Percentiles rank a stretch among this genome's conserved stretches.
Evolutionary conservation across 805 yeast genomes (phyloP).

Genomic region (Candida boleticola): DNA sequence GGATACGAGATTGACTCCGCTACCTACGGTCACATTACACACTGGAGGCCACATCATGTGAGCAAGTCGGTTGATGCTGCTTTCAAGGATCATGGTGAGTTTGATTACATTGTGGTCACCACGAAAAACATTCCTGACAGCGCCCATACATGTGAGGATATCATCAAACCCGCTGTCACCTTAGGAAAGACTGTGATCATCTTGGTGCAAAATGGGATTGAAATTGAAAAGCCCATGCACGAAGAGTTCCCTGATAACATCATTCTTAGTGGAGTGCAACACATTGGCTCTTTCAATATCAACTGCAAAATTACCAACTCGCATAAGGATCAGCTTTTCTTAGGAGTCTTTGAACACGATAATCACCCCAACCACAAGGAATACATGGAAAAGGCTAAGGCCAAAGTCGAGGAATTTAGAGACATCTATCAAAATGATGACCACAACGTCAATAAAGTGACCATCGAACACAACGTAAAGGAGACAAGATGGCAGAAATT

Average conservation of each 20-base stretch:
- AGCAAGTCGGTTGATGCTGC: slow-evolving; percentile 31
- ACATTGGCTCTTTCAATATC: slow-evolving; percentile 33
- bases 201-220: slow-evolving; percentile 41
- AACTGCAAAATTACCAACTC: slow-evolving; percentile 18
- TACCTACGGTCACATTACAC: slow-evolving; percentile 28
- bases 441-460: slow-evolving; percentile 20
- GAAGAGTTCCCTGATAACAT: slow-evolving; percentile 30
- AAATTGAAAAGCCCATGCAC: slow-evolving; percentile 32
- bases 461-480: slow-evolving; percentile 27
- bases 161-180: slow-evolving; percentile 35
- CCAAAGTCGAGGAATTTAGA: slow-evolving; percentile 20
- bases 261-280: slow-evolving; percentile 35
- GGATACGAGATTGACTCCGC: slow-evolving; percentile 34
- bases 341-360: slow-evolving; percentile 20
- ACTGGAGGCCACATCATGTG: slow-evolving; percentile 30
- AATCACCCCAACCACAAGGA: slow-evolving; percentile 13
- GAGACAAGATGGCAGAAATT: slow-evolving; percentile 40
- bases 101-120: slow-evolving; percentile 36
- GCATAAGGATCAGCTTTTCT: slow-evolving; percentile 18
- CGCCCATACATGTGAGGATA: slow-evolving; percentile 37
- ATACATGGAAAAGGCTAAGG: slow-evolving; percentile 9
- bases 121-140: slow-evolving; percentile 41
- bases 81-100: slow-evolving; percentile 19
- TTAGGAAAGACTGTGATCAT: slow-evolving; percentile 25
- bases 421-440: slow-evolving; percentile 27